These are phyloP conservation scores for Canavalia gladiata DNA, from an alignment of 306 rosid genomes.

Conservation along the genomic window DNA sequence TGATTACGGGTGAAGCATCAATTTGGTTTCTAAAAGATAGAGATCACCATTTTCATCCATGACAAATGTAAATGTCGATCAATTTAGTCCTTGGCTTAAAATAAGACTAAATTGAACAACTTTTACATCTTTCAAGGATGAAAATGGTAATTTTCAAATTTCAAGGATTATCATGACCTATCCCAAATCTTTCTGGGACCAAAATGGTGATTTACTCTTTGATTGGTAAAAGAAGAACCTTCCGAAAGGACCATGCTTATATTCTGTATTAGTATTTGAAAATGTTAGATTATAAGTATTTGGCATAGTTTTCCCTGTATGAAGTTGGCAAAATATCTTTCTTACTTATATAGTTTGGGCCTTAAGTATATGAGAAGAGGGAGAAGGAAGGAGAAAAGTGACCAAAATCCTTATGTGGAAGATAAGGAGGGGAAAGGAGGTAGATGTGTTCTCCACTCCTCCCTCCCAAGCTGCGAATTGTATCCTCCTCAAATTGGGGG, in stretches of 20 bases:
- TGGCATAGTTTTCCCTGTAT: slow-evolving; percentile 24
- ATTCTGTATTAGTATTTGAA: neutral
- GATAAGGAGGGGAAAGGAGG: slow-evolving; percentile 14
- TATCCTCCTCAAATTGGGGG: neutral
- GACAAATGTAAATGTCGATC: too few species aligned
- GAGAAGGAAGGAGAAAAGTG: neutral
- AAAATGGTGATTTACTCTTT: too few species aligned
- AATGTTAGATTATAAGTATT: slow-evolving; percentile 33
- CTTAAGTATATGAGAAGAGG: neutral
- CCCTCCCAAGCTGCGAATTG: neutral
- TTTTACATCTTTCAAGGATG: too few species aligned
- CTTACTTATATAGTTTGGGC: slow-evolving; percentile 3
- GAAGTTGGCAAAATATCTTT: slow-evolving; percentile 8
- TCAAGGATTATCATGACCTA: too few species aligned
- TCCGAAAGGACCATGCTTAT: neutral
- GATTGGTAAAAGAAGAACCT: neutral
- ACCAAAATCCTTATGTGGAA: neutral
- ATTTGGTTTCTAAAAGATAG: too few species aligned
- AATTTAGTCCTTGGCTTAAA: too few species aligned
- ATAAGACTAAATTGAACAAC: too few species aligned
- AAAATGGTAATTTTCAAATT: too few species aligned
- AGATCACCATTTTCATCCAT: too few species aligned
- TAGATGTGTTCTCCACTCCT: neutral
- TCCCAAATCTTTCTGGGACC: too few species aligned
- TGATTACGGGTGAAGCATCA: neutral